Conservation (phyloP, 371 early-diverging fungal genomes). For the Mucor ambiguus region DNA sequence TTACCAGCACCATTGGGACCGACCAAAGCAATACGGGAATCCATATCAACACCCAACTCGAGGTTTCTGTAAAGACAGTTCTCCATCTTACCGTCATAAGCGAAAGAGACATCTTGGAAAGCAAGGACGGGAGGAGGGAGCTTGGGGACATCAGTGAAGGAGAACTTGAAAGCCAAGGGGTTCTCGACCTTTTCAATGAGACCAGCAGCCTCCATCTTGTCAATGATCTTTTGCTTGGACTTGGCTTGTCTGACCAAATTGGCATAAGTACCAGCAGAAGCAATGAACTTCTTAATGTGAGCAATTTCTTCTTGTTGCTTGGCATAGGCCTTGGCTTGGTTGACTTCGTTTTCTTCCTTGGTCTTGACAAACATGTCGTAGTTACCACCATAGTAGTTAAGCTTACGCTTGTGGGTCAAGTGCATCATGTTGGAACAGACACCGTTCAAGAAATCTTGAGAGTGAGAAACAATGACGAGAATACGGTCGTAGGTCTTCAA, state of each 20-base stretch:
- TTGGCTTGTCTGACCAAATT: conserved; percentile 98
- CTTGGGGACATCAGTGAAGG: conserved; percentile 84
- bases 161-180: conserved; percentile 79
- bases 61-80: conserved; percentile 89
- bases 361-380: conserved; percentile 96
- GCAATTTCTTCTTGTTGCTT: conserved; percentile 99
- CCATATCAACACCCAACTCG: conserved; percentile 95
- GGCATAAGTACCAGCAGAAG: conserved; percentile 98
- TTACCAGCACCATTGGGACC: conserved; percentile 96
- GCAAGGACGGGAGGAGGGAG: conserved; percentile 98
- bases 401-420: conserved; percentile 87
- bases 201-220: conserved; percentile 99
- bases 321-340: conserved; percentile 97
- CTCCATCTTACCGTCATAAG: conserved; percentile 82
- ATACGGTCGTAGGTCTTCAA: conserved; percentile 93
- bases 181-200: conserved; percentile 91
- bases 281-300: conserved; percentile 98
- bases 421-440: conserved; percentile 96
- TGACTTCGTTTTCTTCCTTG: conserved; percentile 90
- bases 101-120: conserved; percentile 91
- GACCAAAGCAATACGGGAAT: conserved; percentile 91
- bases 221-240: conserved; percentile 98
- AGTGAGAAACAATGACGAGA: conserved; percentile 96
- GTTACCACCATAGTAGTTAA: conserved; percentile 97
- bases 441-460: conserved; percentile 98